Evolutionary conservation across 176 grass and related monocot genomes (phyloP).

Genomic region (Oryza punctata): DNA sequence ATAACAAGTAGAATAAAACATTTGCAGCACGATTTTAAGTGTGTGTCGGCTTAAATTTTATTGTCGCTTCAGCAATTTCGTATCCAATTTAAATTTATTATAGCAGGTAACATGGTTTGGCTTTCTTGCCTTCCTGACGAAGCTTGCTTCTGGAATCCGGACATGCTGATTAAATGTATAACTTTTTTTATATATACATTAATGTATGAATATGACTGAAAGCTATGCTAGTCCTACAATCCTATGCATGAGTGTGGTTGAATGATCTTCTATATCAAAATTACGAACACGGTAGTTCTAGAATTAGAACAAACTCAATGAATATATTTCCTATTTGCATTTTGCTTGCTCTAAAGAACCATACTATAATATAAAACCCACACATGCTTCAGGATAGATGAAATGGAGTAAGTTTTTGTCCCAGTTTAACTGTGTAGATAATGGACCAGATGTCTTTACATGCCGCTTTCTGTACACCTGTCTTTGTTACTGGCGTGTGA

Average conservation of each 20-base stretch:
- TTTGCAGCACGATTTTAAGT: neutral
- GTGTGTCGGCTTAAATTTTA: neutral
- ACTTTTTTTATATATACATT: neutral
- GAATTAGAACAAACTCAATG: neutral
- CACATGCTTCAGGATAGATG: slow-evolving; percentile 5
- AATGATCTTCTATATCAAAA: neutral
- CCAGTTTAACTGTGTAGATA: neutral
- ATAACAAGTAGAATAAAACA: neutral
- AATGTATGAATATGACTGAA: slow-evolving; percentile 9
- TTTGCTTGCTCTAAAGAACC: neutral
- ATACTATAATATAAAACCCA: neutral
- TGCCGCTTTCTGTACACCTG: slow-evolving; percentile 27
- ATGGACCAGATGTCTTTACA: neutral
- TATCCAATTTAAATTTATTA: neutral
- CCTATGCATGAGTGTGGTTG: neutral
- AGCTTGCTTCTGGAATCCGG: neutral
- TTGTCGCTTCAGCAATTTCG: neutral
- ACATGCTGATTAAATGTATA: neutral
- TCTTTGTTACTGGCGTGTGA: neutral
- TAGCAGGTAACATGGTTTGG: neutral
- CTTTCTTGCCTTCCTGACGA: neutral
- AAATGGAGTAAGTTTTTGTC: neutral
- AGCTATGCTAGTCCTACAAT: neutral
- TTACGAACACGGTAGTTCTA: no score
- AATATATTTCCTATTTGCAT: neutral